These are phyloP conservation scores for Mycena metata DNA, from an alignment of 768 basidiomycete species.

Conservation along the genomic window DNA sequence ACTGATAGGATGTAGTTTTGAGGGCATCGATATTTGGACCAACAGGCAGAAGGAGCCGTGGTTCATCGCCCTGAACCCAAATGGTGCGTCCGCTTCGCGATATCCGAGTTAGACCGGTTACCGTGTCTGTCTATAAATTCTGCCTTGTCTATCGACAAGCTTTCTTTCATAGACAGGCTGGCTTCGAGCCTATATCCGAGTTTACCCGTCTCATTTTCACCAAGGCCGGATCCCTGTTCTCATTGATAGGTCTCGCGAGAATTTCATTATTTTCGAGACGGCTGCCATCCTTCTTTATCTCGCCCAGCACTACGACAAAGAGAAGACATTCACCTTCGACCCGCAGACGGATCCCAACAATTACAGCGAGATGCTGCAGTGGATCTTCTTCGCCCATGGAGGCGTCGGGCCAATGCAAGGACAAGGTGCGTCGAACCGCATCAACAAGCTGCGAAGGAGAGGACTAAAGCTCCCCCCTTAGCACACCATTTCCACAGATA, in stretches of 20 bases:
- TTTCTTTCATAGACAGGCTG: too few species aligned
- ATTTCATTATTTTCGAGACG: constrained; percentile 81
- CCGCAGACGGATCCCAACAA: constrained; percentile 64
- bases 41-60: constrained; percentile 86
- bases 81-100: constrained; percentile 52
- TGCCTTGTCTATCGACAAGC: too few species aligned
- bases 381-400: constrained; percentile 91
- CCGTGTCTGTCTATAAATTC: too few species aligned
- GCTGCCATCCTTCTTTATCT: constrained; percentile 90
- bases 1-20: constrained; percentile 51
- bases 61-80: constrained; percentile 83
- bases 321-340: constrained; percentile 79
- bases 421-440: constrained; percentile 50
- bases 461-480: not conserved
- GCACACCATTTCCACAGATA: constrained; percentile 79
- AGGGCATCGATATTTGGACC: constrained; percentile 68
- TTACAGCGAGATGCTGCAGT: constrained; percentile 82
- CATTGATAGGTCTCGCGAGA: constrained; percentile 65
- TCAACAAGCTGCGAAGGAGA: too few species aligned
- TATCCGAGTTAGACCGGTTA: too few species aligned
- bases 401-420: constrained; percentile 93
- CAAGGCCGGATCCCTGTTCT: constrained; percentile 23
- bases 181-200: too few species aligned
- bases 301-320: constrained; percentile 82
- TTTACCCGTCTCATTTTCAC: not conserved